phyloP scores from a whole-genome alignment of 805 yeast genomes.

The Starmerella scarabaei region DNA sequence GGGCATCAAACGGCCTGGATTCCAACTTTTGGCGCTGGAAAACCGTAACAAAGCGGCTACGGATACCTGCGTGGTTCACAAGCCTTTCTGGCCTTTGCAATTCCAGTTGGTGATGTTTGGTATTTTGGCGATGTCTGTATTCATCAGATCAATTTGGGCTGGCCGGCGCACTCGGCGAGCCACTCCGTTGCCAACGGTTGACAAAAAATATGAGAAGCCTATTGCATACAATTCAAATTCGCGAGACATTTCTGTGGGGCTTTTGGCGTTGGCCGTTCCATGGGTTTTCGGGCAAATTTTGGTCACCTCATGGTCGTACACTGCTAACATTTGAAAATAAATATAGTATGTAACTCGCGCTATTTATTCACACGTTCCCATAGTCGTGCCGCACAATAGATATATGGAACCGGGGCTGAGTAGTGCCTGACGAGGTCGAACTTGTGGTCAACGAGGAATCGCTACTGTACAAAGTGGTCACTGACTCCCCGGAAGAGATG shows the following conservation, averaged over 20 bases:
- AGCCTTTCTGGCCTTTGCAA: slow-evolving; percentile 25
- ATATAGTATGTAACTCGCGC: too few relatives aligned
- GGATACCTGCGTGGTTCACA: slow-evolving; percentile 24
- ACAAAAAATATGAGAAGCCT: too few relatives aligned
- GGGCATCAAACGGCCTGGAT: slow-evolving; percentile 77
- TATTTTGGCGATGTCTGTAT: neutral
- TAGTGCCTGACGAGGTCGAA: too few relatives aligned
- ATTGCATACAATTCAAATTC: too few relatives aligned
- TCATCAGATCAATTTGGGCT: neutral
- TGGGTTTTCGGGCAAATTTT: neutral
- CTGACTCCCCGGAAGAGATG: too few relatives aligned
- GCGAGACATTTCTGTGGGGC: neutral
- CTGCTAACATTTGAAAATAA: too few relatives aligned
- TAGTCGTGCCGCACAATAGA: too few relatives aligned
- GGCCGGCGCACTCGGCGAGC: neutral
- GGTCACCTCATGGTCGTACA: neutral
- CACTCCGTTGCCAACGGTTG: neutral
- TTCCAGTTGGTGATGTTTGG: slow-evolving; percentile 18
- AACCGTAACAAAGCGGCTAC: slow-evolving; percentile 19
- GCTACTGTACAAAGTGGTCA: too few relatives aligned
- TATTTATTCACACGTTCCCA: too few relatives aligned
- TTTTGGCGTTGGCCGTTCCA: neutral
- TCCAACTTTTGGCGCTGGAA: slow-evolving; percentile 60
- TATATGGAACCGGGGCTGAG: too few relatives aligned
- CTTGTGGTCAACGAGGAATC: too few relatives aligned